Evolutionary conservation across 768 basidiomycete genomes (phyloP).

Genomic region (Agaricus blazei): DNA sequence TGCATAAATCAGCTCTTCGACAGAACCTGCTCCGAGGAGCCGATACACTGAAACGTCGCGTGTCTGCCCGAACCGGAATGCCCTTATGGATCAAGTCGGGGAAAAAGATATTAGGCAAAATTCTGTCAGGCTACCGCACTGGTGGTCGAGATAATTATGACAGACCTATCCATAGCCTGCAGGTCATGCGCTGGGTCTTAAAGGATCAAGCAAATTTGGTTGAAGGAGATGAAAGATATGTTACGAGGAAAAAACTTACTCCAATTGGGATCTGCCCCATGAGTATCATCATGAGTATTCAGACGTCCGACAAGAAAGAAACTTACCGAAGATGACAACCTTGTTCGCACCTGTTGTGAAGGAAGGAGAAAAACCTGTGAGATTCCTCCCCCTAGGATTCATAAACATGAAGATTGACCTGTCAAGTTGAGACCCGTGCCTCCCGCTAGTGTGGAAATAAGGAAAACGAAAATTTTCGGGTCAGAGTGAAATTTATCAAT

Average conservation of each 20-base stretch:
- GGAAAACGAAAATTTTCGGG: slow-evolving; percentile 68
- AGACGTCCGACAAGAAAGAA: slow-evolving; percentile 1
- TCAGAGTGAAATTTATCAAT: slow-evolving; percentile 82
- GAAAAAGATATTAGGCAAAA: background rate
- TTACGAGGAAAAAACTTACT: slow-evolving; percentile 47
- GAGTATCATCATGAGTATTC: slow-evolving; percentile 7
- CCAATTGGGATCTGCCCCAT: slow-evolving; percentile 80
- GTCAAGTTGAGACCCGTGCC: slow-evolving; percentile 90
- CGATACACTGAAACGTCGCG: slow-evolving; percentile 83
- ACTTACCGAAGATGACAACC: slow-evolving; percentile 83
- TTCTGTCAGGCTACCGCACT: background rate
- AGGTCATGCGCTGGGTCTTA: slow-evolving; percentile 92
- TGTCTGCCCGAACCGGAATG: slow-evolving; percentile 82
- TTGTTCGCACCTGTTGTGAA: slow-evolving; percentile 69
- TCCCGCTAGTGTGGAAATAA: slow-evolving; percentile 89
- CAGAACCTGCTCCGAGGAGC: slow-evolving; percentile 78
- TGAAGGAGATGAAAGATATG: background rate
- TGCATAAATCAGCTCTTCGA: slow-evolving; percentile 86
- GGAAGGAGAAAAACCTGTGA: background rate
- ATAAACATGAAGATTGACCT: slow-evolving; percentile 19
- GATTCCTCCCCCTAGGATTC: slow-evolving; percentile 3
- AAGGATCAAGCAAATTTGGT: background rate
- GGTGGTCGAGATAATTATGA: background rate
- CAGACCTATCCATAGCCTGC: slow-evolving; percentile 78
- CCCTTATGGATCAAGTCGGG: slow-evolving; percentile 27